These are phyloP conservation scores for Zymoseptoria brevis DNA, from an alignment of 2,329 filamentous ascomycete genomes.

Conservation along the genomic window DNA sequence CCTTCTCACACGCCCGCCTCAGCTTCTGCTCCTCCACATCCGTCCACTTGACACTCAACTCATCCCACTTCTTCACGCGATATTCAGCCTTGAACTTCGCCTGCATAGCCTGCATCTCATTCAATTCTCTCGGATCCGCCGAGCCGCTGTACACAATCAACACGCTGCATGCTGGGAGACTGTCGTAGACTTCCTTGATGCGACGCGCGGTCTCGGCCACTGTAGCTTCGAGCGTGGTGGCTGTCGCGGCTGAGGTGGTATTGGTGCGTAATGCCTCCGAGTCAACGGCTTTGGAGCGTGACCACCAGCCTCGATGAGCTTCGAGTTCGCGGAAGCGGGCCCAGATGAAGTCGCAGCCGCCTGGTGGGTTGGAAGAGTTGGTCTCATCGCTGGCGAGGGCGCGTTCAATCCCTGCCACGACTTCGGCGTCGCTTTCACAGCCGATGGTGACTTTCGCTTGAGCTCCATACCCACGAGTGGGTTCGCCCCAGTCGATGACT, in stretches of 20 bases:
- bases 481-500: slow-evolving; percentile 85
- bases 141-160: slow-evolving; percentile 59
- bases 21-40: slow-evolving; percentile 55
- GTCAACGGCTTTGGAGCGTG: slow-evolving; percentile 39
- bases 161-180: slow-evolving; percentile 51
- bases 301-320: slow-evolving; percentile 53
- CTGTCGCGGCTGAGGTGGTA: slow-evolving; percentile 10
- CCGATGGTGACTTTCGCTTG: slow-evolving; percentile 50
- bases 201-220: slow-evolving; percentile 44
- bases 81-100: slow-evolving; percentile 50
- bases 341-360: slow-evolving; percentile 56
- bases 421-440: slow-evolving; percentile 49
- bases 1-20: slow-evolving; percentile 47
- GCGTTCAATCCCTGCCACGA: slow-evolving; percentile 49
- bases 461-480: slow-evolving; percentile 52
- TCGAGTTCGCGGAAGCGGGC: slow-evolving; percentile 55
- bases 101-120: slow-evolving; percentile 49
- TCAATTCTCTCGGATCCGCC: slow-evolving; percentile 51
- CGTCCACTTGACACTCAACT: slow-evolving; percentile 56
- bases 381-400: slow-evolving; percentile 41
- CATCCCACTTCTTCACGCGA: slow-evolving; percentile 54
- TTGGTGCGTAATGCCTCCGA: slow-evolving; percentile 27
- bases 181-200: slow-evolving; percentile 47
- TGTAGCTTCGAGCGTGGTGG: slow-evolving; percentile 34
- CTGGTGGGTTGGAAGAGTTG: slow-evolving; percentile 36